Evolutionary conservation across 169 alveolate genomes (phyloP), one percentile per base, ranked within the genome.

Genomic region (Plasmodium yoelii): DNA sequence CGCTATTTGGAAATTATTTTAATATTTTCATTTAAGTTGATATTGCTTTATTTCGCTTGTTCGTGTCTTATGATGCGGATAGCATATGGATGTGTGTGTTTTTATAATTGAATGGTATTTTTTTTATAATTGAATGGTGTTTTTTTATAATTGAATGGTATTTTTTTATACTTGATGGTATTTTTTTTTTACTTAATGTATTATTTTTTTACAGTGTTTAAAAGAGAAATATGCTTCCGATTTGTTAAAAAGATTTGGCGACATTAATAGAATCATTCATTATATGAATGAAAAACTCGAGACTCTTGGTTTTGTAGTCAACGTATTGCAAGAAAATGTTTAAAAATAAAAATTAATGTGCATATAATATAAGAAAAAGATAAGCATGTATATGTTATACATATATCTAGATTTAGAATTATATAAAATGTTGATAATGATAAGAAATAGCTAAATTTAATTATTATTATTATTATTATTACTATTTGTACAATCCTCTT

Each of bases 261-360:
- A 80, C 49, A 60, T 80, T 22, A 80, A 80, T 47, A 68, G 65
- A n/a, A 80, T 80, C n/a, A 55, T 80, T 47, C 90, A 80, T 15
- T 70, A 80, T 26, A 63, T 51, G 82, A 80, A 80, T 55, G 72
- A 80, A 26, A 18, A 80, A 53, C 60, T 80, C 44, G 90, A 18
- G 28, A 13, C 60, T 15, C 90, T 80, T 57, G 90, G 90, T 15
- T 80, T 80, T 47, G 46, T 80, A 42, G 69, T 80, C 8, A 80
- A 80, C 34, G 90, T 80, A 80, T 65, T 15, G 1, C 19, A 9
- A 71, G 39, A 13, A 5, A 44, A 18, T 12, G 65, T 51, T 61
- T 61, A 61, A 51, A 22, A 24, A 49, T 24, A 28, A 49, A 51
- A 42, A 67, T 5, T 5, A 8, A 70, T n/a, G 28, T 22, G 19